Evolutionary conservation across 2,329 filamentous ascomycete species (phyloP), one percentile per base, ranked within the genome.

Genomic region (Phyllosticta citribraziliensis): DNA sequence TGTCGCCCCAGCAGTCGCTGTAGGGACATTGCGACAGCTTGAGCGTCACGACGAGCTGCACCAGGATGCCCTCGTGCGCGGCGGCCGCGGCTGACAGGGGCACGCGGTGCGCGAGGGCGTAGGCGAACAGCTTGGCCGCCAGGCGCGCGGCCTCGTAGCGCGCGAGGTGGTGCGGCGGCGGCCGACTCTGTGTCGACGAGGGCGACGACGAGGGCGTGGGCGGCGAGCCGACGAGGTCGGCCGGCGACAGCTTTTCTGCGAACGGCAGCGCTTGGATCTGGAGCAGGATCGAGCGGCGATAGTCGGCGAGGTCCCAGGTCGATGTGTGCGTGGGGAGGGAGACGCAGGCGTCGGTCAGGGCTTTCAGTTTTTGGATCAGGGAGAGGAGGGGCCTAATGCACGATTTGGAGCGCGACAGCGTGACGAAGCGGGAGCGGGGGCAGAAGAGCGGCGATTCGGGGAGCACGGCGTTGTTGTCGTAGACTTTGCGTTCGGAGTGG

Each of bases 391-490:
- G 51, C 8, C 50, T 10, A 1, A 55, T 61, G 52, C 67, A 71
- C 5, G 59, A 57, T 6, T 24, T 24, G 8, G 69, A 69, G 27
- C 63, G 64, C 27, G 66, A 63, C 20, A 74, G 60, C 1, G 70
- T 74, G 10, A 67, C 62, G 47, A 70, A 73, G 17, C 52, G 24
- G 27, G 3, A 30, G 12, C 67, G 67, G 8, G 73, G 72, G 47
- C 66, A 68, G 60, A 70, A 74, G 0, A 75, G 62, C 5, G 73
- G 73, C 1, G 72, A 74, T 51, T 74, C 72, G 0, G 73, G 73
- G 30, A 73, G 20, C 27, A 52, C 33, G 6, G 19, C 8, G 10
- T 20, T 22, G 19, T 54, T 47, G 55, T 20, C 10, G 20, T 56
- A 57, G 2, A 53, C 19, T 2, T 47, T 33, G 22, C 25, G 9